phyloP scores from a whole-genome alignment of 306 rosid genomes.

The Cucumis hystrix region DNA sequence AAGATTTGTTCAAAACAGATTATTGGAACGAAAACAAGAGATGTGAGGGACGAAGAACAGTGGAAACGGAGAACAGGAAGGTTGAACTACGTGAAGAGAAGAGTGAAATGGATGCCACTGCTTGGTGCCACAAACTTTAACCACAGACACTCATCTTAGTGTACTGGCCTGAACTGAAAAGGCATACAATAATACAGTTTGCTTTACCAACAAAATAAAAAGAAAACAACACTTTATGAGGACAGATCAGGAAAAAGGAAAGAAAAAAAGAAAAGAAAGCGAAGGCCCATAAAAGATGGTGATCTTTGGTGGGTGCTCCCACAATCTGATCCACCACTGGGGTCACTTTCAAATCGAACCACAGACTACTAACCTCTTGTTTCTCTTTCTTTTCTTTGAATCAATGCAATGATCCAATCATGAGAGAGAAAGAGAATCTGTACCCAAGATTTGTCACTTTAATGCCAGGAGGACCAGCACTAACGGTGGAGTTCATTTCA shows the following conservation, averaged over 20 bases:
- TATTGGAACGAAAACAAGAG: background rate
- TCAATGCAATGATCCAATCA: background rate
- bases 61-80: background rate
- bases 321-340: background rate
- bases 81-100: background rate
- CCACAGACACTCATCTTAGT: background rate
- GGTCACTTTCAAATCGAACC: background rate
- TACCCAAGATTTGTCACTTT: constrained; percentile 6
- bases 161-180: constrained; percentile 1
- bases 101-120: background rate
- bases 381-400: background rate
- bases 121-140: background rate
- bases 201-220: constrained; percentile 4
- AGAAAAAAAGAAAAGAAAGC: background rate
- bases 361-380: background rate
- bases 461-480: background rate
- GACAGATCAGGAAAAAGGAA: background rate
- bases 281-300: background rate
- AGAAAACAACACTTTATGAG: constrained; percentile 11
- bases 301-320: constrained; percentile 1
- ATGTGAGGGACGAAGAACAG: background rate
- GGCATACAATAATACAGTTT: constrained; percentile 8
- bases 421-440: constrained; percentile 2
- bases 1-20: background rate
- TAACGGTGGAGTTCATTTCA: background rate